A percentile compares a stretch with the other conserved stretches of the same genome.
Conservation (phyloP, 768 basidiomycete genomes). For the Tulasnella sp. region DNA sequence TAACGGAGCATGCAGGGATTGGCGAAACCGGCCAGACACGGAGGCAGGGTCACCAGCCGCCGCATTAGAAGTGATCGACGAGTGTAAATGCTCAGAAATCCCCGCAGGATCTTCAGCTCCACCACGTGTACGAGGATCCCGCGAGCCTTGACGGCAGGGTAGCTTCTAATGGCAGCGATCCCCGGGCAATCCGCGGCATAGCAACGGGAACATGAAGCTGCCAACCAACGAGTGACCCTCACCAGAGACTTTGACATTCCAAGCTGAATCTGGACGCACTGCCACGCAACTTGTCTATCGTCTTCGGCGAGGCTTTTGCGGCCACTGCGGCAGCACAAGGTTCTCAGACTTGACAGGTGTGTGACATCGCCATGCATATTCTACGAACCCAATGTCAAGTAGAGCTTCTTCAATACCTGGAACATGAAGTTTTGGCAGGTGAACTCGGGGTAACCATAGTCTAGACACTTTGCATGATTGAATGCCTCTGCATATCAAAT, state of each 20-base stretch:
- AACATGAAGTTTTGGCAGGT: background rate
- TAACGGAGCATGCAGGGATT: background rate
- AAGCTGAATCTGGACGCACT: background rate
- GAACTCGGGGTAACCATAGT: background rate
- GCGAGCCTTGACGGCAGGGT: background rate
- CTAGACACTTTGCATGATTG: background rate
- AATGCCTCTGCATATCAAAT: background rate
- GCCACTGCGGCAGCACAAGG: slow-evolving; percentile 4
- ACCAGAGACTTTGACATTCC: background rate
- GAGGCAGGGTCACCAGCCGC: background rate
- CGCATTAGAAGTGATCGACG: background rate
- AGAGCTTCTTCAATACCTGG: background rate
- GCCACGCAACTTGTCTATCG: slow-evolving; percentile 1
- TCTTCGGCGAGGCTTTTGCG: slow-evolving; percentile 2
- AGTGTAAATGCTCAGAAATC: background rate
- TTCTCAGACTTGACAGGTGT: background rate
- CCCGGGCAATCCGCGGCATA: slow-evolving; percentile 4
- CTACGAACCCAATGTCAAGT: background rate
- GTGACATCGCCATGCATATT: background rate
- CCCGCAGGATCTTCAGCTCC: slow-evolving; percentile 1
- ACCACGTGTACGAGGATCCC: background rate
- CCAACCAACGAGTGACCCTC: background rate
- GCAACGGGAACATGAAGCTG: background rate
- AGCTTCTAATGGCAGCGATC: slow-evolving; percentile 6
- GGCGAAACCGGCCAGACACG: background rate